Evolutionary conservation across 768 basidiomycete species (phyloP).

Genomic region (Rhizopogon sp.): DNA sequence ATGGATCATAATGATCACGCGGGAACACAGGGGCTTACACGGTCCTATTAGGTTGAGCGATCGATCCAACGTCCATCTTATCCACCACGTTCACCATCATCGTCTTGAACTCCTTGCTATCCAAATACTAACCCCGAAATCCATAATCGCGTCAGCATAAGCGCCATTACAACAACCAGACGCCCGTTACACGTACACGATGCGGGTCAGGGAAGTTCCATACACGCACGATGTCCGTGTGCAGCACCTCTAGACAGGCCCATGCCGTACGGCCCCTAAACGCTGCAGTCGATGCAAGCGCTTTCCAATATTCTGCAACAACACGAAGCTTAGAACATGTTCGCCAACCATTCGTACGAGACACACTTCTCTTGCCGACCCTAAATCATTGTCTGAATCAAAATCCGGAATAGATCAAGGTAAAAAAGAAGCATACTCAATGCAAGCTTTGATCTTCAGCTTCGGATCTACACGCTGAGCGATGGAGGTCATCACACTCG

Average conservation of each 20-base stretch:
- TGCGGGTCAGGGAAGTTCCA: constrained; percentile 14
- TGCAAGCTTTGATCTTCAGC: neutral
- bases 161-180: too few relatives aligned
- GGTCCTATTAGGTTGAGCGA: neutral
- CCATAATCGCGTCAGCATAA: neutral
- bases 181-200: neutral
- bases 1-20: too few relatives aligned
- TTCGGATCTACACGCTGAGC: neutral
- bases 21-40: neutral
- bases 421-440: too few relatives aligned
- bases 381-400: neutral
- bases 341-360: neutral
- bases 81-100: neutral
- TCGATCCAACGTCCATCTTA: neutral
- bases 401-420: too few relatives aligned
- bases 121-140: neutral
- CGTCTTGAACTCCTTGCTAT: neutral
- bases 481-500: neutral
- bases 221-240: constrained; percentile 9
- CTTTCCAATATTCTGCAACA: constrained; percentile 15
- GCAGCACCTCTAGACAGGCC: constrained; percentile 11
- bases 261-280: constrained; percentile 2
- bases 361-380: constrained; percentile 1
- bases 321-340: neutral
- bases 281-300: constrained; percentile 5